Conservation (phyloP, 2,329 filamentous ascomycete species). For the Uncinocarpus reesii region DNA sequence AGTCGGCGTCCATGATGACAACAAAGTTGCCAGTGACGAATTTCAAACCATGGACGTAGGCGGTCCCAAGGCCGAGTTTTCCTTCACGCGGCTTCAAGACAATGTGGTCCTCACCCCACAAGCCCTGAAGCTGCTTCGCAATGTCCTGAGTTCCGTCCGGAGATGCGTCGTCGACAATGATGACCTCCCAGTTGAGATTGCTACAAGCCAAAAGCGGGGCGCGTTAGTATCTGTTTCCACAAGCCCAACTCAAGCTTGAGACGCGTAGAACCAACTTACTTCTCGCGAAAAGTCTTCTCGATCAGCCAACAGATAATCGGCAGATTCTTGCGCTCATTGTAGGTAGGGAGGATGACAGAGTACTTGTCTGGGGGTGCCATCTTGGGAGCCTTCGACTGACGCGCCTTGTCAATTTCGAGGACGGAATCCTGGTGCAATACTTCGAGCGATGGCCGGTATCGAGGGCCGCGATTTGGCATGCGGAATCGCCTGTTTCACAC, state of each 20-base stretch:
- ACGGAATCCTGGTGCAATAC: slow-evolving; percentile 18
- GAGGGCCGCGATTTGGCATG: slow-evolving; percentile 19
- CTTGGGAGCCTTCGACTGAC: slow-evolving; percentile 4
- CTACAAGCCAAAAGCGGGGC: slow-evolving; percentile 38
- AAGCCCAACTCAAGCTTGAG: neutral
- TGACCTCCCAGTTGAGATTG: slow-evolving; percentile 89
- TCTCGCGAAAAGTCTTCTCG: slow-evolving; percentile 79
- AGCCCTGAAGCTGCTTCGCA: slow-evolving; percentile 78
- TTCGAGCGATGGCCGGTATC: slow-evolving; percentile 19
- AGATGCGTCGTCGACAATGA: slow-evolving; percentile 96
- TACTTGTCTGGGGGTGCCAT: slow-evolving; percentile 53
- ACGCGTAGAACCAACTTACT: slow-evolving; percentile 45
- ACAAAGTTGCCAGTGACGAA: slow-evolving; percentile 88
- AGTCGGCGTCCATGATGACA: slow-evolving; percentile 99
- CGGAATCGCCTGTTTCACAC: slow-evolving; percentile 17
- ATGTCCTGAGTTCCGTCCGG: slow-evolving; percentile 90
- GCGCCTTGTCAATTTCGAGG: slow-evolving; percentile 13
- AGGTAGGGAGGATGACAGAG: slow-evolving; percentile 93
- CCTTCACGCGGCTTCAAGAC: slow-evolving; percentile 78
- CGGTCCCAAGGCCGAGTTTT: slow-evolving; percentile 93
- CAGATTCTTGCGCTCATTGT: slow-evolving; percentile 95
- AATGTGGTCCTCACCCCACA: slow-evolving; percentile 66
- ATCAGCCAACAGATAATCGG: slow-evolving; percentile 93
- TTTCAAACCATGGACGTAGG: slow-evolving; percentile 88
- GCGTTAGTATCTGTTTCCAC: neutral